These are phyloP conservation scores for Colletotrichum tofieldiae DNA, from an alignment of 2,329 filamentous ascomycete genomes.

Conservation along the genomic window DNA sequence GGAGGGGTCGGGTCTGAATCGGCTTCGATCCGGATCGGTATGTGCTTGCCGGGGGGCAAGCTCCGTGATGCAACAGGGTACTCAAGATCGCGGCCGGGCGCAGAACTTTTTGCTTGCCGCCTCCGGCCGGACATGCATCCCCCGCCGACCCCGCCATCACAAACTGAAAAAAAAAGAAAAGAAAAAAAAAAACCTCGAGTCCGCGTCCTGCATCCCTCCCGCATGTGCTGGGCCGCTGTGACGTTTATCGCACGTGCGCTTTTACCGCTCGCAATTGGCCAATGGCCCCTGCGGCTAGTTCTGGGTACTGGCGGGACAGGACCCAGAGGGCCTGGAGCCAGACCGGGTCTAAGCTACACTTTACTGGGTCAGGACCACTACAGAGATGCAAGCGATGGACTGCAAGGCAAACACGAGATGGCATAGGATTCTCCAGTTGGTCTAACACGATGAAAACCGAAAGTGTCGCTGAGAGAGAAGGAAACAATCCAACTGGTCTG, in stretches of 20 bases:
- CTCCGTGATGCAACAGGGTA: conserved; percentile 24
- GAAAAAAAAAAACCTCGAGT: conserved; percentile 22
- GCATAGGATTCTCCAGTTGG: not conserved
- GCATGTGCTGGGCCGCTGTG: conserved; percentile 20
- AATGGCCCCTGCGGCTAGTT: conserved; percentile 35
- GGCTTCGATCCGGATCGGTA: conserved; percentile 32
- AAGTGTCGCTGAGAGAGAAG: not conserved
- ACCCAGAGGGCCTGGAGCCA: conserved; percentile 25
- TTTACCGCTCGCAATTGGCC: conserved; percentile 35
- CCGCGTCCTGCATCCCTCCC: not conserved
- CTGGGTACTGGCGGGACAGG: conserved; percentile 30
- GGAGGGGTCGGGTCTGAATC: conserved; percentile 4
- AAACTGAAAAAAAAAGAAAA: not conserved
- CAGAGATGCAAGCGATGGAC: not conserved
- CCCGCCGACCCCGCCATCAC: conserved; percentile 39
- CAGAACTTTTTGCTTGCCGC: conserved; percentile 23
- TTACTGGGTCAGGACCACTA: conserved; percentile 22
- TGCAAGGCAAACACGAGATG: not conserved
- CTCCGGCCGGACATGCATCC: conserved; percentile 18
- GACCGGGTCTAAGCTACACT: conserved; percentile 22
- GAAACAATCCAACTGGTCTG: not conserved
- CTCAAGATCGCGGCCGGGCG: conserved; percentile 31
- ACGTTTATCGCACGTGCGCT: conserved; percentile 40
- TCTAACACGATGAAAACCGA: not conserved
- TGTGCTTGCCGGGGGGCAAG: conserved; percentile 1